Conservation (phyloP, 805 yeast species). For the Candida krabiensis region DNA sequence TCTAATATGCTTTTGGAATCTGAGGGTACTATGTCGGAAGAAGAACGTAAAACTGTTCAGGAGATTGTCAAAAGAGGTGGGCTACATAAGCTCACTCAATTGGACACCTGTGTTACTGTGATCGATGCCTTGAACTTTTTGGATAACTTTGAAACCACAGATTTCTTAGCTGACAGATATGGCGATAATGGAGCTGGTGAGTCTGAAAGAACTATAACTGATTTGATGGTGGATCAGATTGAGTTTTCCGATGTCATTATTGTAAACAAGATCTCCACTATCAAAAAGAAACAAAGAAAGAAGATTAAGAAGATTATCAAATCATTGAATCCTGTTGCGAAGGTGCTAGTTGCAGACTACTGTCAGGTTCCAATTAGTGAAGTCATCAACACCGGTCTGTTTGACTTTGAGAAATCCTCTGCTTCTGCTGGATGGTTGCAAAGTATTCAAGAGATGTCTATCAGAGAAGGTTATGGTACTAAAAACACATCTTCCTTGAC, state of each 20-base stretch:
- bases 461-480: constrained; percentile 34
- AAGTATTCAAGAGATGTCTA: constrained; percentile 39
- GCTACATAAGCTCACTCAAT: constrained; percentile 35
- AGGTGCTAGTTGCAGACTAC: constrained; percentile 36
- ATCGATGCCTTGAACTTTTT: constrained; percentile 43
- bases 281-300: constrained; percentile 27
- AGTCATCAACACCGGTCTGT: constrained; percentile 38
- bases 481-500: constrained; percentile 26
- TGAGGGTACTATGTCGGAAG: constrained; percentile 17
- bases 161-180: constrained; percentile 40
- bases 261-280: constrained; percentile 37
- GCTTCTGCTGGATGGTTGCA: constrained; percentile 47
- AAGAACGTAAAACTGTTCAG: constrained; percentile 17
- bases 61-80: constrained; percentile 41
- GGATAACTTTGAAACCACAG: constrained; percentile 43
- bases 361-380: constrained; percentile 37
- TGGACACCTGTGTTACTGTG: constrained; percentile 49
- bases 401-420: constrained; percentile 42
- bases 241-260: constrained; percentile 48
- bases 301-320: constrained; percentile 35
- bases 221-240: constrained; percentile 46
- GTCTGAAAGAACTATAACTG: constrained; percentile 45
- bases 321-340: constrained; percentile 44
- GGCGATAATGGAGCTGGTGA: constrained; percentile 42
- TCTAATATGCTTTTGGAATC: constrained; percentile 28